These are phyloP conservation scores for Davidsoniella virescens DNA, from an alignment of 2,329 filamentous ascomycete genomes.

Conservation along the genomic window DNA sequence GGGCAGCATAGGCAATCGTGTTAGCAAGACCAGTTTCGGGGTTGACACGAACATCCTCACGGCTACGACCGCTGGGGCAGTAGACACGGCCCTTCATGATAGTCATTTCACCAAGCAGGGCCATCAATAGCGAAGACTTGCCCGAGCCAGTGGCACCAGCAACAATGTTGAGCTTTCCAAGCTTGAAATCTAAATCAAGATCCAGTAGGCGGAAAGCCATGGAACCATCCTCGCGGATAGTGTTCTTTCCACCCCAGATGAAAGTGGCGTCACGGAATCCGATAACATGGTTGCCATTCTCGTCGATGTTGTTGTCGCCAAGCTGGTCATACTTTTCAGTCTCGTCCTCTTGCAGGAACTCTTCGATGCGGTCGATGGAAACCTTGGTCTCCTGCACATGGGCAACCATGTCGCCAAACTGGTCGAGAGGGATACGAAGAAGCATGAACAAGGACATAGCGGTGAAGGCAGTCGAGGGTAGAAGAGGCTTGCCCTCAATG, in stretches of 20 bases:
- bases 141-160: slow-evolving; percentile 86
- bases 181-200: slow-evolving; percentile 63
- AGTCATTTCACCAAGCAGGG: slow-evolving; percentile 90
- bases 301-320: slow-evolving; percentile 49
- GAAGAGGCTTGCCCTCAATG: slow-evolving; percentile 73
- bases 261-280: slow-evolving; percentile 75
- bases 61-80: slow-evolving; percentile 69
- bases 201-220: slow-evolving; percentile 72
- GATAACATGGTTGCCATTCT: slow-evolving; percentile 56
- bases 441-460: slow-evolving; percentile 92
- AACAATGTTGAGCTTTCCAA: slow-evolving; percentile 82
- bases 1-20: slow-evolving; percentile 88
- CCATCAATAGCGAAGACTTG: slow-evolving; percentile 93
- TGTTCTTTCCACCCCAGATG: slow-evolving; percentile 64
- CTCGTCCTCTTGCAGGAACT: slow-evolving; percentile 84
- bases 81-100: slow-evolving; percentile 63
- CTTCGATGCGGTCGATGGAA: slow-evolving; percentile 88
- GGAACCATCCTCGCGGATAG: slow-evolving; percentile 45
- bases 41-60: slow-evolving; percentile 69
- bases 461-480: slow-evolving; percentile 88
- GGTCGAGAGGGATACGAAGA: slow-evolving; percentile 80
- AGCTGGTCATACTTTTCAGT: slow-evolving; percentile 90
- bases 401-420: slow-evolving; percentile 95
- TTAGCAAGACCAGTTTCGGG: slow-evolving; percentile 76
- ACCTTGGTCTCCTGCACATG: slow-evolving; percentile 97